Evolutionary conservation across 441 rosid species (phyloP), one percentile per base, ranked within the genome.

Genomic region (Croton laevigatus): DNA sequence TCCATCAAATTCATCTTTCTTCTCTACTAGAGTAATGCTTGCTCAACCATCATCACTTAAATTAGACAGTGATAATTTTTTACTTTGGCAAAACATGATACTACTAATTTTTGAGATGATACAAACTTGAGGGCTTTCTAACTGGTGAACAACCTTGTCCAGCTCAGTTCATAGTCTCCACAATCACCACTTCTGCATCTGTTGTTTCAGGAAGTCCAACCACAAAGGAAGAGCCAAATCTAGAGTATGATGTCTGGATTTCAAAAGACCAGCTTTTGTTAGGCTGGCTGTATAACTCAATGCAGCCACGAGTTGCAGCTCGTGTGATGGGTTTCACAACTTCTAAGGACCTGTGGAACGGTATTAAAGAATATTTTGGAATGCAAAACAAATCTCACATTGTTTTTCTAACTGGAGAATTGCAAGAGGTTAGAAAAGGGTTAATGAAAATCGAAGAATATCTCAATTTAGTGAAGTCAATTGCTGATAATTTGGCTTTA

Each of bases 341-440:
- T 23, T 53, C 58, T 9, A 53, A 53, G 58, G 58, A 53, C 58
- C 58, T 53, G 58, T 53, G 58, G 58, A 53, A 23, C 12, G 58
- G 58, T 53, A 53, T 53, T 53, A n/a, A 42, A 42, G 46, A 42
- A 42, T 42, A 42, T 42, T 42, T 42, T 42, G 46, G 46, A 42
- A 42, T 42, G 58, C 58, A 53, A 53, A 53, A 53, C 9, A 53
- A 23, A 53, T 53, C 22, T 53, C 58, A 14, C 23, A 53, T 53
- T 53, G 3, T 53, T 53, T 53, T 53, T 53, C 58, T 53, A 53
- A 53, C 58, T 53, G 58, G 58, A 53, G 58, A 53, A 53, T 53
- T 53, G 58, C 58, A 53, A 53, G n/a, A 53, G 58, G 58, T 53
- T 53, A 53, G 58, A 53, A 53, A 53, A 53, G 58, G 58, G n/a